Percentiles rank a stretch among this genome's conserved stretches.
phyloP scores from a whole-genome alignment of 2,329 filamentous ascomycete species.

The Karstenula rhodostoma region DNA sequence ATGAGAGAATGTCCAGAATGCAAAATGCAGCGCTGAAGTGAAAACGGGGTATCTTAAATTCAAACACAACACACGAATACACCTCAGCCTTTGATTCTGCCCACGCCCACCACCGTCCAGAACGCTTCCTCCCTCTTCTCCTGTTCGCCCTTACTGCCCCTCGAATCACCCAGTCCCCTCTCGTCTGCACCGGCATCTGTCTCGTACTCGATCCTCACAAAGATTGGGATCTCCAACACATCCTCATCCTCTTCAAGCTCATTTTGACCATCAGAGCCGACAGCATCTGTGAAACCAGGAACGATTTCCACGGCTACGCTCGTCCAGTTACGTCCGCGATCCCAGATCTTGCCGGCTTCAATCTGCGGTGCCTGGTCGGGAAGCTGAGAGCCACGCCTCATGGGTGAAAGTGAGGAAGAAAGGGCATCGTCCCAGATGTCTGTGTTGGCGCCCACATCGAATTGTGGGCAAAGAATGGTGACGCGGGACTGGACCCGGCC shows the following conservation, averaged over 20 bases:
- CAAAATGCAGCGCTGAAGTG: background rate
- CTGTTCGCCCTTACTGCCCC: conserved; percentile 67
- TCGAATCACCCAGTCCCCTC: conserved; percentile 44
- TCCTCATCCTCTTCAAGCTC: conserved; percentile 63
- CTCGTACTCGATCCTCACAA: conserved; percentile 92
- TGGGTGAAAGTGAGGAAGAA: conserved; percentile 52
- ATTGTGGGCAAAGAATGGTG: conserved; percentile 92
- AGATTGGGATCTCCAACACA: conserved; percentile 88
- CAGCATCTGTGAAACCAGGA: conserved; percentile 55
- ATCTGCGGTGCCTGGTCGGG: conserved; percentile 52
- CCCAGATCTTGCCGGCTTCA: conserved; percentile 96
- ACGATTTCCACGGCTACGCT: conserved; percentile 92
- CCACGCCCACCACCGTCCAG: conserved; percentile 92
- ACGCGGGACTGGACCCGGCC: conserved; percentile 66
- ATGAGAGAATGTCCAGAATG: background rate
- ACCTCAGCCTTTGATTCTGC: conserved; percentile 67
- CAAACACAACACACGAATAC: background rate
- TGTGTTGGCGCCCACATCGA: conserved; percentile 94
- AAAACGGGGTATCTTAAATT: conserved; percentile 4
- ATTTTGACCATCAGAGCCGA: conserved; percentile 33
- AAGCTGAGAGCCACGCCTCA: conserved; percentile 32
- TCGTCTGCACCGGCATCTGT: conserved; percentile 69
- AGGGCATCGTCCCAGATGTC: conserved; percentile 93
- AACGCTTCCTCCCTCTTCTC: conserved; percentile 88
- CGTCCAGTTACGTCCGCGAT: conserved; percentile 91